Evolutionary conservation across 331 rosid genomes (phyloP).

Genomic region (Arachis monticola): DNA sequence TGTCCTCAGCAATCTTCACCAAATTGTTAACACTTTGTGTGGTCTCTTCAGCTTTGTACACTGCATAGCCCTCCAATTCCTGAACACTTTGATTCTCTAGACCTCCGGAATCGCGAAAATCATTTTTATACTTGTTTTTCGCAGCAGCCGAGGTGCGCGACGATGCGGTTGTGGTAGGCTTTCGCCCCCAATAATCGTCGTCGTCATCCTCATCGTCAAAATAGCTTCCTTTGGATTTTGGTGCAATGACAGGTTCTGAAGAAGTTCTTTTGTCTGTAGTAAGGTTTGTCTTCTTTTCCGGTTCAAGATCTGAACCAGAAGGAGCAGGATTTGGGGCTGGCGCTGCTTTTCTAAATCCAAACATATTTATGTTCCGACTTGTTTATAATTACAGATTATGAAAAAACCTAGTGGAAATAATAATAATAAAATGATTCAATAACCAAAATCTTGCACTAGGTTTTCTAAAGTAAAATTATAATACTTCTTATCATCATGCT

Average conservation of each 20-base stretch:
- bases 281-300: slow-evolving; percentile 39
- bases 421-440: neutral
- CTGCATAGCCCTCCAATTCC: slow-evolving; percentile 78
- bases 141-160: slow-evolving; percentile 30
- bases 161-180: slow-evolving; percentile 43
- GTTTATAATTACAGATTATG: neutral
- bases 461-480: neutral
- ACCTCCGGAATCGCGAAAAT: slow-evolving; percentile 65
- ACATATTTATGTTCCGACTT: slow-evolving; percentile 56
- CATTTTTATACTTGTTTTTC: slow-evolving; percentile 54
- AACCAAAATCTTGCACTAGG: neutral
- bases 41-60: slow-evolving; percentile 77
- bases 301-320: slow-evolving; percentile 46
- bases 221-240: slow-evolving; percentile 54
- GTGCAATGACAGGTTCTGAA: slow-evolving; percentile 66
- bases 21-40: slow-evolving; percentile 72
- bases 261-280: slow-evolving; percentile 62
- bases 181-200: slow-evolving; percentile 55
- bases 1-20: slow-evolving; percentile 82
- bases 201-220: slow-evolving; percentile 50
- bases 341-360: slow-evolving; percentile 67
- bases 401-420: slow-evolving; percentile 8
- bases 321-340: slow-evolving; percentile 50
- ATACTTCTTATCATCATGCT: too few relatives aligned
- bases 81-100: slow-evolving; percentile 79